phyloP scores from a whole-genome alignment of 192 early-diverging fungal genomes.

The Linnemannia elongata region DNA sequence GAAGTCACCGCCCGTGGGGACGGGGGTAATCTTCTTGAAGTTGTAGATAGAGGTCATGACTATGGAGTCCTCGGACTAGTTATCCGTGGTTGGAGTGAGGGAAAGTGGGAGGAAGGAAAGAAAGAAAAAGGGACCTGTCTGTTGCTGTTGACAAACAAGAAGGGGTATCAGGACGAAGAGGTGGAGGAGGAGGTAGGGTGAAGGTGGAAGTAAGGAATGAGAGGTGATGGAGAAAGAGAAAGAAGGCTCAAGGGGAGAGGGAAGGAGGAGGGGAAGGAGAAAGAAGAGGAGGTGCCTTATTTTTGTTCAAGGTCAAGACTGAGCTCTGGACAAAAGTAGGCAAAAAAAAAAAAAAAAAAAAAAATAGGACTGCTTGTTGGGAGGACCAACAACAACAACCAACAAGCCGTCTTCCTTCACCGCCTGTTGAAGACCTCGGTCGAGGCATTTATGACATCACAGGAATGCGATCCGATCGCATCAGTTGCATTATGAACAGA shows the following conservation, averaged over 20 bases:
- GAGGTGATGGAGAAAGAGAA: neutral
- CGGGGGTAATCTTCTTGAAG: conserved; percentile 98
- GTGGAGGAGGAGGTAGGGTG: neutral
- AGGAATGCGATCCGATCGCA: conserved; percentile 1
- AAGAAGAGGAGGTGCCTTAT: neutral
- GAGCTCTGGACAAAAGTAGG: neutral
- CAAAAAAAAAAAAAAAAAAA: conserved; percentile 27
- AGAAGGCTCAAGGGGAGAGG: neutral
- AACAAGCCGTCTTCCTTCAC: neutral
- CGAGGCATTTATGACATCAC: neutral
- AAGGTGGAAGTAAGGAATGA: neutral
- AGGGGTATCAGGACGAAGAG: conserved; percentile 11
- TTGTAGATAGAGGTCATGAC: conserved; percentile 82
- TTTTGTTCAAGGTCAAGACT: neutral
- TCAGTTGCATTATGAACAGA: neutral
- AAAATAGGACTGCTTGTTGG: neutral
- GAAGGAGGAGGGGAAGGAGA: neutral
- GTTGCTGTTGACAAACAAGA: conserved; percentile 6
- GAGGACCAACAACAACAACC: neutral
- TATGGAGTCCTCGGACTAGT: neutral
- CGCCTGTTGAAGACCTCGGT: neutral
- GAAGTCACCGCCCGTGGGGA: conserved; percentile 93
- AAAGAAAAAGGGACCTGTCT: neutral
- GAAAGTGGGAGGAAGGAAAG: neutral
- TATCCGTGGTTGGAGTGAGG: neutral